Evolutionary conservation across 73 alveolate species (phyloP).

Genomic region (Effrenium voratum): DNA sequence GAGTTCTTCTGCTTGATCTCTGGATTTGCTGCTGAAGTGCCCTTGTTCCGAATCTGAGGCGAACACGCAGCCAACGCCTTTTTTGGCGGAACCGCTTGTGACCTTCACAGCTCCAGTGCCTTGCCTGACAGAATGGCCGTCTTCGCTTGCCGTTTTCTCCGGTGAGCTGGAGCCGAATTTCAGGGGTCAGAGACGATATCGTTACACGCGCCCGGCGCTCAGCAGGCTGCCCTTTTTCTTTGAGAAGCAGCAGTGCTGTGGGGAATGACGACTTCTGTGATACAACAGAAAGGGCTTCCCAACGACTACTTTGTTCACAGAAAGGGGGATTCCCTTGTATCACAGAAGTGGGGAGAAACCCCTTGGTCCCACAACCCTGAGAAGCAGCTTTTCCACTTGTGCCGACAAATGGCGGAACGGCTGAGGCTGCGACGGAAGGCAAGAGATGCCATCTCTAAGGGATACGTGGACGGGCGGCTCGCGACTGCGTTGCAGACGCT

Average conservation of each 20-base stretch:
- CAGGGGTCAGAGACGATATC: too few species aligned
- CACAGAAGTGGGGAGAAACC: too few species aligned
- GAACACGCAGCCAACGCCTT: too few species aligned
- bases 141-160: too few species aligned
- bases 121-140: background rate
- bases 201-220: too few species aligned
- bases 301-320: background rate
- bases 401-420: background rate
- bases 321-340: background rate
- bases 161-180: too few species aligned
- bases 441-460: background rate
- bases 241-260: background rate
- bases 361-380: background rate
- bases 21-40: too few species aligned
- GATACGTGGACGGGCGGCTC: conserved; percentile 31
- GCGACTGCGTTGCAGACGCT: background rate
- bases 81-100: too few species aligned
- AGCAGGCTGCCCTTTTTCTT: background rate
- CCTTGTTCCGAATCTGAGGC: too few species aligned
- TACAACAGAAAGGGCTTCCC: background rate
- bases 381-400: background rate
- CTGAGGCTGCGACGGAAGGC: conserved; percentile 39
- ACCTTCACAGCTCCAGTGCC: background rate
- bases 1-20: too few species aligned
- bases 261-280: background rate